Base-by-base conservation (phyloP, 83 land plant genomes). In the Picea abies region DNA sequence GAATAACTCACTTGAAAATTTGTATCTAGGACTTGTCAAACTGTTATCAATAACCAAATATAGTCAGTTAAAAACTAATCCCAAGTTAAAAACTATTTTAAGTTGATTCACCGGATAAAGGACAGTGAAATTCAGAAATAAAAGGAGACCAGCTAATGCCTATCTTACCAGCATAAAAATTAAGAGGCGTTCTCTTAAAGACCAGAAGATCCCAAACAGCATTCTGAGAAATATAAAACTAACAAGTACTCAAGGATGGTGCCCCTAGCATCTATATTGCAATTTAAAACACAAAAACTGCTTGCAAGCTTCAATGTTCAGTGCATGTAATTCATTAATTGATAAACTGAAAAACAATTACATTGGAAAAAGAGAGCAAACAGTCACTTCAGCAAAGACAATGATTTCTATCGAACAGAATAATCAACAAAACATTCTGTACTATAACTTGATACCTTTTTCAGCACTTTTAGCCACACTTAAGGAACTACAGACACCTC, bases 31-130 rank as follows among this genome's bases (percentile, higher is more conserved):
- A 71, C 56, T 49, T 72, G 39, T 49, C 76, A 41, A 72, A 41
- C 49, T 72, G 76, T 49, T 44, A 49, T 72, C 76, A 72, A 41
- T 22, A 72, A 72, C n/a, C 4, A 72, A 19, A 72, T 71, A 71
- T 39, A 41, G 25, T 44, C 25, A n/a, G 76, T 72, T 72, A 32
- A 69, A 35, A 49, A 49, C 56, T 49, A 10, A 49, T 49, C 56
- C 56, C 56, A 8, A 49, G 2, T 4, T 16, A 32, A 32, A 69
- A 23, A 39, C 73, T 17, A 15, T 4, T 35, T 35, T 69, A 35
- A 7, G n/a, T 32, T 15, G 16, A 69, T 16, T 69, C 15, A 69
- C 15, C 44, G 35, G 35, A 20, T 8, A 69, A 35, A 32, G 44
- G 39, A 69, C 20, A 32, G 39, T n/a, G n/a, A 32, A 35, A 69